phyloP scores from a whole-genome alignment of 768 basidiomycete species.

The Pholiota microspora region DNA sequence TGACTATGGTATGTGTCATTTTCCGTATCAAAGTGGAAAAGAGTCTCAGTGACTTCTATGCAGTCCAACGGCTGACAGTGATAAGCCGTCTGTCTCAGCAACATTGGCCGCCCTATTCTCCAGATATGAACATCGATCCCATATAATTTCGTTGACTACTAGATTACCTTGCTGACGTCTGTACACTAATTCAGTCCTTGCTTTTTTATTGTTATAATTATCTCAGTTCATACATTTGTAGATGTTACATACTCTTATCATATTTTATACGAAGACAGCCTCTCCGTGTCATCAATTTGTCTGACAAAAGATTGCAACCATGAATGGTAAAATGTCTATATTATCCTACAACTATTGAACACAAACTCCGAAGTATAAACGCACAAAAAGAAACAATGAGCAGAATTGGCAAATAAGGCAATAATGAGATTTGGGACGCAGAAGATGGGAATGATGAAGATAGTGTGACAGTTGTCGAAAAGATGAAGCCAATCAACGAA shows the following conservation, averaged over 20 bases:
- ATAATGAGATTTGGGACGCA: constrained; percentile 27
- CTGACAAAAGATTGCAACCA: background rate
- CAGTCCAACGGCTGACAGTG: constrained; percentile 61
- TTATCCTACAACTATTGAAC: constrained; percentile 30
- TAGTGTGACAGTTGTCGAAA: constrained; percentile 14
- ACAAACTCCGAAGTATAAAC: constrained; percentile 23
- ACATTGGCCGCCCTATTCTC: constrained; percentile 18
- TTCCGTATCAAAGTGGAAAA: background rate
- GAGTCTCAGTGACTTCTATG: constrained; percentile 10
- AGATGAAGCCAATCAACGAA: background rate
- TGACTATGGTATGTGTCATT: constrained; percentile 56
- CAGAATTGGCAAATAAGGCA: constrained; percentile 25
- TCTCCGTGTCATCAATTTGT: constrained; percentile 5
- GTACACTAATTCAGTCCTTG: background rate
- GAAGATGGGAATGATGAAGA: constrained; percentile 22
- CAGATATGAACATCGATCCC: constrained; percentile 17
- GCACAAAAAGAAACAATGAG: constrained; percentile 22
- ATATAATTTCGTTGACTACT: constrained; percentile 2
- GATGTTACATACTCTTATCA: constrained; percentile 12
- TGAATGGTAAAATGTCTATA: constrained; percentile 14
- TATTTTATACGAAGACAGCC: constrained; percentile 6
- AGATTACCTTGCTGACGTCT: background rate
- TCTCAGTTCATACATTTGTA: constrained; percentile 13
- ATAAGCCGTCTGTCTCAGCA: constrained; percentile 50
- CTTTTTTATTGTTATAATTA: constrained; percentile 19